Conservation (phyloP, 129 eudicot species). For the Escallonia herrerae region DNA sequence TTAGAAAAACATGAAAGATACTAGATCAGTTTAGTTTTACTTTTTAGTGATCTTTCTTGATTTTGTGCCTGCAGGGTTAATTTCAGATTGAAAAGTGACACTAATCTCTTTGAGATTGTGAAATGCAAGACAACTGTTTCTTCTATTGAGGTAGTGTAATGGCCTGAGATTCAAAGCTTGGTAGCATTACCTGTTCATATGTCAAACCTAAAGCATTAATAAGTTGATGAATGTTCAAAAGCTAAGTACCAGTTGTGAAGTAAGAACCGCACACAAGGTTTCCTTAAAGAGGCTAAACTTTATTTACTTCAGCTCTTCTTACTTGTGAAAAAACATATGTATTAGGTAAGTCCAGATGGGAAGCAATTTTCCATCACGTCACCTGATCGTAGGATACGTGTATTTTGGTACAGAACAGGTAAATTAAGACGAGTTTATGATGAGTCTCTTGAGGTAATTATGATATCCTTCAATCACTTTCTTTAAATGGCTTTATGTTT, state of each 20-base stretch:
- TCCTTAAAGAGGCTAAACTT: too few species aligned
- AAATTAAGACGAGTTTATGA: conserved; percentile 91
- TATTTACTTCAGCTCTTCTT: too few species aligned
- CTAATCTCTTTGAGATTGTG: conserved; percentile 67
- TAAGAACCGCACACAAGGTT: too few species aligned
- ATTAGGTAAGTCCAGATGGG: conserved; percentile 89
- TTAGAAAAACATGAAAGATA: neutral
- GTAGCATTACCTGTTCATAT: too few species aligned
- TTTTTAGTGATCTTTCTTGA: conserved; percentile 4
- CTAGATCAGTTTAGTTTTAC: neutral
- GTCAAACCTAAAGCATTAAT: neutral
- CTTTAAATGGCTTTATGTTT: neutral
- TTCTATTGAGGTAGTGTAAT: conserved; percentile 66
- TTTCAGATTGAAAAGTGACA: conserved; percentile 70
- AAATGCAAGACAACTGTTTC: conserved; percentile 86
- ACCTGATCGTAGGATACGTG: conserved; percentile 95
- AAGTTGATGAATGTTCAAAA: too few species aligned
- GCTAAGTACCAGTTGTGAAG: too few species aligned
- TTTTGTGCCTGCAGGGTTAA: conserved; percentile 54
- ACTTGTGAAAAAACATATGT: neutral
- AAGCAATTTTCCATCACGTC: conserved; percentile 89
- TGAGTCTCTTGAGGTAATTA: conserved; percentile 89
- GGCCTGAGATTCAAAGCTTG: too few species aligned
- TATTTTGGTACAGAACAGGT: conserved; percentile 90
- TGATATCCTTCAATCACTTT: neutral